Base-by-base conservation (phyloP, 441 rosid species). In the Adansonia madagascariensis region DNA sequence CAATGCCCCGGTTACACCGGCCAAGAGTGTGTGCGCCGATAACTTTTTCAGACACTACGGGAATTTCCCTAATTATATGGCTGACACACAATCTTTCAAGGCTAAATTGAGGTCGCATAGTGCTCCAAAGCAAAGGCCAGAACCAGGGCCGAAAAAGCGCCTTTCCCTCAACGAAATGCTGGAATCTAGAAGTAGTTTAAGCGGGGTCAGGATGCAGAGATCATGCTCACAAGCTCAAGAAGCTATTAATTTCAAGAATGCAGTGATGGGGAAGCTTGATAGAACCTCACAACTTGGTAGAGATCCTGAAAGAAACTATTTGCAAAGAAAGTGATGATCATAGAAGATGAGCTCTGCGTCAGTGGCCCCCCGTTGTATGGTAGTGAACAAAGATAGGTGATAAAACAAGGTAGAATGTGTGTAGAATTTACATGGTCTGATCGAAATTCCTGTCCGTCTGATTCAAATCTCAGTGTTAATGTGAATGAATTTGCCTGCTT, bases 221-320 rank as follows among this genome's bases (percentile, higher is more conserved):
- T 89, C 93, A 1, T 90, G 91, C 59, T 89, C 92, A 0, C 87
- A 88, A 61, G 88, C 85, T 62, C 88, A 86, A 74, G 95, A 92
- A 43, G 84, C 83, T 2, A 76, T 90, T 14, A 85, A 17, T 78
- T 89, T 91, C 81, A 91, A 86, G 88, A 89, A 89, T 73, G 90
- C 89, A 0, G 97, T 92, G 75, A 82, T 90, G 75, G 90, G 91
- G 15, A 91, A 84, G 83, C 89, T 92, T 46, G 90, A 87, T 24
- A 84, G 93, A 59, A 85, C 88, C 20, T 53, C 81, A 3, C 88
- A 83, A 10, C 75, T 78, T 15, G 59, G 77, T 6, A 84, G 84
- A 68, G 79, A 77, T 35, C 61, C 71, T 71, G 86, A 84, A 50
- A 73, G 44, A 17, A 53, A 67, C 56, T 20, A 3, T 59, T 17